A percentile compares a stretch with the other conserved stretches of the same genome.
Conservation (phyloP, 202 grass and related monocot genomes). For the Eragrostis tef region DNA sequence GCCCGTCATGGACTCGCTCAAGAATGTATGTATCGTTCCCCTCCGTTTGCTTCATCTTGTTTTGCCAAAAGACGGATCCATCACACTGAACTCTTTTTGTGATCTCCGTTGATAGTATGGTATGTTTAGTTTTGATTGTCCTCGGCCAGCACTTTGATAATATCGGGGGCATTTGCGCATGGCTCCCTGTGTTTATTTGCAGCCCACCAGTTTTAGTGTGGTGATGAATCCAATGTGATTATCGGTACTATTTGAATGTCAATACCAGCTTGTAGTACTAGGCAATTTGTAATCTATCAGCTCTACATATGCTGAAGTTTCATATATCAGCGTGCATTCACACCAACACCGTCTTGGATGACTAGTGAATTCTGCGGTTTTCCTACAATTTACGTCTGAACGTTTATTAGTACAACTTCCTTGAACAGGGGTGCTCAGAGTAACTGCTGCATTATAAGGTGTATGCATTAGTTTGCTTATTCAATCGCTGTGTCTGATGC, state of each 20-base stretch:
- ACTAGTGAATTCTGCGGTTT: neutral
- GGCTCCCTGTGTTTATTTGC: neutral
- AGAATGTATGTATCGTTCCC: slow-evolving; percentile 54
- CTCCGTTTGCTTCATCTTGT: neutral
- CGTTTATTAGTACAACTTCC: neutral
- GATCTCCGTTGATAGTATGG: neutral
- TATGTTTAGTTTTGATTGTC: neutral
- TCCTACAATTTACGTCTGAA: neutral
- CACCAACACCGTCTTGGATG: neutral
- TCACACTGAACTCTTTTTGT: neutral
- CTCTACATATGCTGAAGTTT: neutral
- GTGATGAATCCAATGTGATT: slow-evolving; percentile 11
- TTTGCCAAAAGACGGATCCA: neutral
- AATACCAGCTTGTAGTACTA: neutral
- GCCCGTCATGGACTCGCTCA: slow-evolving; percentile 95
- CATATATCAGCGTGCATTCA: neutral
- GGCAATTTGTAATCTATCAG: neutral
- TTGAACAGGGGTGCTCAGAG: neutral
- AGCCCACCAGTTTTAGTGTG: neutral
- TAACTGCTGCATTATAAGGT: neutral
- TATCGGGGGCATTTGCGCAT: neutral
- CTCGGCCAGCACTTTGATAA: neutral
- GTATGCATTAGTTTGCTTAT: neutral
- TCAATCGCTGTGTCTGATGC: neutral
- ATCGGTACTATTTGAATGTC: neutral